Base-by-base conservation (phyloP, 176 grass and related monocot genomes). In the Miscanthus lutarioriparius region DNA sequence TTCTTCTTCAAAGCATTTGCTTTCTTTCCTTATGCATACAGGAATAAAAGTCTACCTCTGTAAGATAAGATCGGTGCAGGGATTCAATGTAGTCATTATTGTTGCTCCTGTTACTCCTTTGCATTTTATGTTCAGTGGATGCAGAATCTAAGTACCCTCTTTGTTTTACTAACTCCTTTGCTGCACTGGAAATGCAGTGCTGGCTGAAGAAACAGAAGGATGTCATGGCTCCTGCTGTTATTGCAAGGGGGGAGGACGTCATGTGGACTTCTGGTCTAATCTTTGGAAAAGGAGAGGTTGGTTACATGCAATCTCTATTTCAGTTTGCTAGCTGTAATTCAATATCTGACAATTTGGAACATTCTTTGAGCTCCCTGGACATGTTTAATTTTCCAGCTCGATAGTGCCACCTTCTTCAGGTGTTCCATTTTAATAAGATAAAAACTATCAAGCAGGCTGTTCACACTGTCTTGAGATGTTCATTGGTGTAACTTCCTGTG, bases 141-240 rank as follows among this genome's bases (percentile, higher is more conserved):
- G 67, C 69, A 35, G 12, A 59, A 77, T 5, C 30, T 54, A 40
- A 11, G 2, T 38, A 49, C 9, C 8, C 22, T 27, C 2, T 35
- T 78, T 3, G 17, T 72, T 70, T 28, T 13, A 54, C 19, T 64
- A 35, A 8, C 59, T 81, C 47, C 19, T 82, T 74, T 79, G 17
- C 32, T 43, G 2, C 19, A 59, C 41, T 70, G 73, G 26, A 27
- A 40, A 70, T 54, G 56, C 84, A 97, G 95, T 98, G 91, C 72
- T 98, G 95, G 95, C 77, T 98, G 54, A 95, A 98, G 89, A 90
- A 95, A 81, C 95, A 98, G 58, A 86, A 88, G 8, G 91, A 98
- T 86, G 90, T 80, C 39, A 49, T 95, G 66, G 64, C 87, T 32
- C 92, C 95, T 76, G 64, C 89, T 59, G 19, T 98, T 16, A 38